phyloP scores from a whole-genome alignment of 208 protist genomes.

The Wallacemonas sp. region DNA sequence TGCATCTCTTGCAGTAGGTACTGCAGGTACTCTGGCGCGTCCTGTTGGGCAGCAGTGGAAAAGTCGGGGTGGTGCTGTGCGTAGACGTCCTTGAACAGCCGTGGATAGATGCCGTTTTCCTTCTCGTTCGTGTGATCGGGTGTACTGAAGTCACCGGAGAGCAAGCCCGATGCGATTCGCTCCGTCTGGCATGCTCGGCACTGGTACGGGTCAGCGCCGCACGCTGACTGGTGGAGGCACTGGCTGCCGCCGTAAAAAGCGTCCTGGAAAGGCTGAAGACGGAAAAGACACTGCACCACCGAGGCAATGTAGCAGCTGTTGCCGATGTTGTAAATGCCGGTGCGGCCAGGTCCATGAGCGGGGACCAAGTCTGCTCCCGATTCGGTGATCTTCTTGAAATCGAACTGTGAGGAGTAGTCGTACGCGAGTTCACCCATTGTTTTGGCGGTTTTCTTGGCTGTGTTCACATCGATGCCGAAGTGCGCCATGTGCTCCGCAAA shows the following conservation, averaged over 20 bases:
- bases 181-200: conserved; percentile 87
- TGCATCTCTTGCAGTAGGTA: conserved; percentile 90
- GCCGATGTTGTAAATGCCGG: conserved; percentile 96
- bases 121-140: conserved; percentile 27
- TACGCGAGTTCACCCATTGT: conserved; percentile 96
- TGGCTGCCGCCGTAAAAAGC: conserved; percentile 56
- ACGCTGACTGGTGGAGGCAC: conserved; percentile 49
- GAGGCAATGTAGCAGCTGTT: conserved; percentile 98
- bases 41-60: conserved; percentile 94
- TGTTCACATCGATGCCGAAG: conserved; percentile 95
- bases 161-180: conserved; percentile 91
- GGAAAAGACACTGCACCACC: conserved; percentile 93
- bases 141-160: conserved; percentile 91
- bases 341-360: conserved; percentile 93
- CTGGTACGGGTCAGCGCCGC: conserved; percentile 55
- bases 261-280: conserved; percentile 70
- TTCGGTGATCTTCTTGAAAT: conserved; percentile 93
- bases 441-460: conserved; percentile 94
- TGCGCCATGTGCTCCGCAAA: conserved; percentile 93
- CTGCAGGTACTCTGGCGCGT: conserved; percentile 95
- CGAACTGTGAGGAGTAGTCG: conserved; percentile 94
- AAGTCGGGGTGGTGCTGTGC: conserved; percentile 95
- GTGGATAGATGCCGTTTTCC: conserved; percentile 83
- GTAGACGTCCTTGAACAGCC: conserved; percentile 95
- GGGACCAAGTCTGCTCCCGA: conserved; percentile 80